Conservation (phyloP, 257 asterid genomes). For the Handroanthus guayacan region DNA sequence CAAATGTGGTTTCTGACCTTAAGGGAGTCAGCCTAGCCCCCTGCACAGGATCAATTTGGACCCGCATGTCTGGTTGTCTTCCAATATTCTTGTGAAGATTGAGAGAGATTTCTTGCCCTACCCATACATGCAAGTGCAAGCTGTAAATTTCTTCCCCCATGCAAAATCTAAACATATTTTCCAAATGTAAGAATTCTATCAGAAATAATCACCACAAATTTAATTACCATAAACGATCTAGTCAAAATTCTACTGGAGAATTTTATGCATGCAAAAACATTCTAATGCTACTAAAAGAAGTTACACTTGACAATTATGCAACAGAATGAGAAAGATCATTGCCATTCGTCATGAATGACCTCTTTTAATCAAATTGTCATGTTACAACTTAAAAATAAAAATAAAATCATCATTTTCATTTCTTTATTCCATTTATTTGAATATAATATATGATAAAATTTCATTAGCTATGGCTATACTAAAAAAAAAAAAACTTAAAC, state of each 20-base stretch:
- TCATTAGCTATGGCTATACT: not conserved
- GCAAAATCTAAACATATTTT: not conserved
- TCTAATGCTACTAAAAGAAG: not conserved
- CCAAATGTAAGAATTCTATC: not conserved
- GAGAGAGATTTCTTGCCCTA: constrained; percentile 22
- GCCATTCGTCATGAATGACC: no score
- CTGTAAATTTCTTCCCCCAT: constrained; percentile 26
- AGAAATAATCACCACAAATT: not conserved
- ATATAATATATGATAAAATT: no score
- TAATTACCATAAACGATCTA: not conserved
- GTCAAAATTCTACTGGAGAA: not conserved
- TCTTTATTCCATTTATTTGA: no score
- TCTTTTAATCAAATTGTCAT: no score
- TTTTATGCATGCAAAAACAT: constrained; percentile 4
- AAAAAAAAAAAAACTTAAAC: not conserved
- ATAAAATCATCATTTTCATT: no score
- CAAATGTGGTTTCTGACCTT: constrained; percentile 13
- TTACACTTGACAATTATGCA: not conserved
- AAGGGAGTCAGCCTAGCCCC: constrained; percentile 22
- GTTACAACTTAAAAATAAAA: no score
- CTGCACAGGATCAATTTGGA: constrained; percentile 42
- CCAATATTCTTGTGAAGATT: constrained; percentile 38
- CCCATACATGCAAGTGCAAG: constrained; percentile 27
- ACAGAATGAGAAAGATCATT: no score
- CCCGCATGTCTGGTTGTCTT: constrained; percentile 50